Base-by-base conservation (phyloP, 1,284 basidiomycete genomes). In the Blastosporella zonata region DNA sequence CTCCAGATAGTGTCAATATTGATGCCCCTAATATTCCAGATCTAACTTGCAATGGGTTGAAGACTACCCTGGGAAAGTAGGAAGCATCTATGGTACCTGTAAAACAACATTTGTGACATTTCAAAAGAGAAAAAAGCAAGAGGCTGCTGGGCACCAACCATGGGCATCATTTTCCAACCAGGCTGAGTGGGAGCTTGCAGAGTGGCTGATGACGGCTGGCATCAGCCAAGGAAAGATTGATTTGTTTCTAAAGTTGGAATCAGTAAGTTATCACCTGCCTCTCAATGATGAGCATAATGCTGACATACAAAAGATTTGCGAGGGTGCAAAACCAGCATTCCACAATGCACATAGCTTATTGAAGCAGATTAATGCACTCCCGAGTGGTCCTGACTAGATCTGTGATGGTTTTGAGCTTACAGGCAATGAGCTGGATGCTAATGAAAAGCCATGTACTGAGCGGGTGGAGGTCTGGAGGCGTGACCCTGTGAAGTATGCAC, bases 281-380 rank as follows among this genome's bases (percentile, higher is more conserved):
- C n/a, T n/a, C n/a, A n/a, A n/a, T n/a, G n/a, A n/a, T n/a, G n/a
- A n/a, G n/a, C n/a, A n/a, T n/a, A n/a, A n/a, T n/a, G n/a, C 1
- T 6, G 3, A 12, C 34, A 25, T 12, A 39, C 40, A n/a, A 15
- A 10, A 55, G 55, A 47, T 57, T 27, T 18, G 13, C 1, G 36
- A 53, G 2, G 38, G 28, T 33, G 18, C 38, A 0, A 12, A 46
- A 2, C 53, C 51, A 6, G 22, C 37, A 7, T 57, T 55, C 29
- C 45, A 50, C 35, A 58, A 54, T 29, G 23, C 22, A 10, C 23
- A 35, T 0, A 48, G 49, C 20, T 22, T 58, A 0, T 20, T 52
- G 1, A 12, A 54, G 21, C 28, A 6, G 0, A 54, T 58, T 35
- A 43, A 58, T 31, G 6, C 17, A 6, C 43, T 56, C 6, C 52